Conservation (phyloP, 2,329 filamentous ascomycete species). For the Drechslera avenae region DNA sequence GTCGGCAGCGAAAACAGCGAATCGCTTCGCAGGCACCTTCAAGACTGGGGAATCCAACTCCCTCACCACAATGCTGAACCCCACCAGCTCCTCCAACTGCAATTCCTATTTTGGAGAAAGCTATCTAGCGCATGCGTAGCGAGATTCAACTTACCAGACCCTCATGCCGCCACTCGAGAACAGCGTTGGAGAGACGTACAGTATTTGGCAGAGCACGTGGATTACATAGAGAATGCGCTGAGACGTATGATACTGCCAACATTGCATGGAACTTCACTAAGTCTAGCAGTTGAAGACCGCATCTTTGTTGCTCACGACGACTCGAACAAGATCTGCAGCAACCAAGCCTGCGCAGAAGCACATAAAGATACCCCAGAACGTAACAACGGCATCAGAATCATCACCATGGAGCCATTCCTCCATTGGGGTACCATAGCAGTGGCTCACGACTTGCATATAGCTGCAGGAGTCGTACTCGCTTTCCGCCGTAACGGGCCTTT, state of each 20-base stretch:
- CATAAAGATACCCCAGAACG: not conserved
- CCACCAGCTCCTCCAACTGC: conserved; percentile 7
- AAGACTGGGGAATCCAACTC: not conserved
- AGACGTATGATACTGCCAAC: not conserved
- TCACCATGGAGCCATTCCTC: conserved; percentile 17
- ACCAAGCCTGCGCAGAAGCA: conserved; percentile 1
- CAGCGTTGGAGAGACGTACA: not conserved
- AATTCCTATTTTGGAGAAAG: conserved; percentile 17
- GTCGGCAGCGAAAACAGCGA: conserved; percentile 7
- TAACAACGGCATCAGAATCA: not conserved
- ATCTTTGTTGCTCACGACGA: conserved; percentile 9
- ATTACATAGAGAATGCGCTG: conserved; percentile 1
- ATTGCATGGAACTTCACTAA: too few relatives aligned
- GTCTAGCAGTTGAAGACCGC: not conserved
- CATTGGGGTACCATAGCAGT: conserved; percentile 16
- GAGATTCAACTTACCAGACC: not conserved
- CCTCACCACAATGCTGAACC: not conserved
- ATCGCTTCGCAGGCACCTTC: conserved; percentile 6
- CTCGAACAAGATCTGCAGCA: not conserved
- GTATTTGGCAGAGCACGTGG: conserved; percentile 3
- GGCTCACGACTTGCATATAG: not conserved
- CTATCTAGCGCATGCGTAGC: not conserved
- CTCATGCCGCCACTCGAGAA: not conserved
- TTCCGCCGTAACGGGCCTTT: conserved; percentile 17
- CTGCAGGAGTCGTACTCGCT: conserved; percentile 5